Percentiles rank a stretch among this genome's conserved stretches.
Evolutionary conservation across 192 early-diverging fungal genomes (phyloP).

Genomic region (Podila horticola): DNA sequence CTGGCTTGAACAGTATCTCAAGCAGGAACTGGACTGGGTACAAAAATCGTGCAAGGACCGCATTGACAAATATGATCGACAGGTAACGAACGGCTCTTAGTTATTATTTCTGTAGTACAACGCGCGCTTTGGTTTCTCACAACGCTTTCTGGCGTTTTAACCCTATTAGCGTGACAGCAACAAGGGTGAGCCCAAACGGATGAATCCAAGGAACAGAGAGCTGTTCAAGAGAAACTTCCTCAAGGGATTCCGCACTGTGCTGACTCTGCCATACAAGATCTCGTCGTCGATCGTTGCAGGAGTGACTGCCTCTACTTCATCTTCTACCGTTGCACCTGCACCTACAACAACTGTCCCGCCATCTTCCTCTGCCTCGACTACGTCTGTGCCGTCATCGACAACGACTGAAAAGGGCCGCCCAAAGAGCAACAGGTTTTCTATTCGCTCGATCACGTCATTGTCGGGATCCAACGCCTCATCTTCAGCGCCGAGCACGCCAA

Average conservation of each 20-base stretch:
- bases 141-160: background rate
- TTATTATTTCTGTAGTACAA: background rate
- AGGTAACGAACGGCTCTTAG: constrained; percentile 49
- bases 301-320: constrained; percentile 22
- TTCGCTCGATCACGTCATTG: constrained; percentile 37
- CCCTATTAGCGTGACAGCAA: constrained; percentile 15
- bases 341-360: constrained; percentile 17
- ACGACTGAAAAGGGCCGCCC: background rate
- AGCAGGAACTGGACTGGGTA: constrained; percentile 73
- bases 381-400: constrained; percentile 1
- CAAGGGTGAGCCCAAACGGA: constrained; percentile 32
- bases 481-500: constrained; percentile 3
- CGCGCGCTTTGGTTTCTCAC: background rate
- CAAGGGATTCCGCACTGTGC: constrained; percentile 61
- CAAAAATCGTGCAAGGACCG: constrained; percentile 63
- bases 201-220: constrained; percentile 52
- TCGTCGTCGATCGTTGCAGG: constrained; percentile 49
- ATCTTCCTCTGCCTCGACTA: constrained; percentile 8
- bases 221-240: constrained; percentile 63
- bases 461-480: constrained; percentile 14
- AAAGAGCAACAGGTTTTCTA: constrained; percentile 42
- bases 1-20: constrained; percentile 74
- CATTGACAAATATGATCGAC: constrained; percentile 75
- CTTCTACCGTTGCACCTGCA: background rate
- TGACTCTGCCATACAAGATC: constrained; percentile 56